These are phyloP conservation scores for Fistulinella prunicolor DNA, from an alignment of 768 basidiomycete genomes.

Conservation along the genomic window DNA sequence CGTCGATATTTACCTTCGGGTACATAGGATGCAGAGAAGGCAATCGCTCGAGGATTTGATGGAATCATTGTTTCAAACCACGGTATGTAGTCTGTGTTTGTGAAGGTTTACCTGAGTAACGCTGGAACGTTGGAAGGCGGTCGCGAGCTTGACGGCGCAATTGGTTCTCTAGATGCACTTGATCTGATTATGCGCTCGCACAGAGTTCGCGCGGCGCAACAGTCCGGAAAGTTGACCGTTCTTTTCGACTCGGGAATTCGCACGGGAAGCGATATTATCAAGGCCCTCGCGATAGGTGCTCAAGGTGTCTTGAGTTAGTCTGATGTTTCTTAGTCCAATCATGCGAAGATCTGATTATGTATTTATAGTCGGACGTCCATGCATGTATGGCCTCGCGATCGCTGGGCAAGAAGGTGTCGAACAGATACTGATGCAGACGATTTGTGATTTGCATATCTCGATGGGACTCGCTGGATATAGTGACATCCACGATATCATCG, in stretches of 20 bases:
- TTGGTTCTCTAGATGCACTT: constrained; percentile 72
- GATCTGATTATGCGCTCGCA: constrained; percentile 64
- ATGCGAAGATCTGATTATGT: too few relatives aligned
- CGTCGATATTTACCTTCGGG: neutral
- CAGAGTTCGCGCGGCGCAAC: constrained; percentile 56
- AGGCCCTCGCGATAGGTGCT: constrained; percentile 83
- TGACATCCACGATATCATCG: neutral
- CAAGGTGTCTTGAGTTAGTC: constrained; percentile 32
- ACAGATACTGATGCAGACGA: constrained; percentile 42
- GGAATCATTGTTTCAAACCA: constrained; percentile 50
- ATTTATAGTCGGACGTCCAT: constrained; percentile 38
- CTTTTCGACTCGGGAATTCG: constrained; percentile 74
- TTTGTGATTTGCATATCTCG: constrained; percentile 43
- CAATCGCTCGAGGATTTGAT: constrained; percentile 42
- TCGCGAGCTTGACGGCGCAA: constrained; percentile 76
- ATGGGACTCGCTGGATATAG: constrained; percentile 30
- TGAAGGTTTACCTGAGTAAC: neutral
- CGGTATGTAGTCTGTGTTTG: constrained; percentile 10
- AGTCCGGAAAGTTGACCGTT: constrained; percentile 60
- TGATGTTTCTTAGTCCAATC: too few relatives aligned
- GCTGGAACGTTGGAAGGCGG: constrained; percentile 58
- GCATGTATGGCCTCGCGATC: constrained; percentile 48
- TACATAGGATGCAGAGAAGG: constrained; percentile 47
- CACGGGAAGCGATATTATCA: constrained; percentile 79
- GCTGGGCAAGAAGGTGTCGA: constrained; percentile 48